phyloP scores from a whole-genome alignment of 2,329 filamentous ascomycete genomes.

The Venturia carpophila region DNA sequence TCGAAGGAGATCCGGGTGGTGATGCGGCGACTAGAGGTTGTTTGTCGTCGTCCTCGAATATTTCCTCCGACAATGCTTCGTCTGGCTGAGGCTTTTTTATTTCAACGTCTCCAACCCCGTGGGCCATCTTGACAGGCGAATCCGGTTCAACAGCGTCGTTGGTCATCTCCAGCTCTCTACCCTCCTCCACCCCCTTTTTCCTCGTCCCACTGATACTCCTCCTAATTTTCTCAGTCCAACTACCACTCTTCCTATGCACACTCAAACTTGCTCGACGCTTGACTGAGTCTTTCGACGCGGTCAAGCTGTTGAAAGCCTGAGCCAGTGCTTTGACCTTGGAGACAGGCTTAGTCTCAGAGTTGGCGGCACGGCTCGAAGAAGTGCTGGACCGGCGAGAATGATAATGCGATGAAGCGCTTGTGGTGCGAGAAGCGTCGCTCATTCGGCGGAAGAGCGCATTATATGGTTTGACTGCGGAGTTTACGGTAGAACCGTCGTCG shows the following conservation, averaged over 20 bases:
- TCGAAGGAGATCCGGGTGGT: neutral
- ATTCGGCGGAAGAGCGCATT: neutral
- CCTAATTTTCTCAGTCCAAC: slow-evolving; percentile 2
- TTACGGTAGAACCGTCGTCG: neutral
- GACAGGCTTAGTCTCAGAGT: neutral
- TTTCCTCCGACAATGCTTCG: neutral
- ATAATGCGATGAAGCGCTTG: neutral
- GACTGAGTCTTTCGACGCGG: neutral
- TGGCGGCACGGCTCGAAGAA: neutral
- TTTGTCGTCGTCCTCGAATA: neutral
- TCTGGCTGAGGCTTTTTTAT: neutral
- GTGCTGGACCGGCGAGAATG: neutral
- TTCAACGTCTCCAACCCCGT: neutral
- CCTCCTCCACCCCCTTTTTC: neutral
- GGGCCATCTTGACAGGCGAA: neutral
- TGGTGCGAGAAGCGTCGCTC: neutral
- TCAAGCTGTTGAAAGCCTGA: neutral
- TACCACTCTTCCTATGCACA: neutral
- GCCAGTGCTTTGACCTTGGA: slow-evolving; percentile 5
- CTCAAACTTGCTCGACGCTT: neutral
- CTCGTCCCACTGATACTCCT: neutral
- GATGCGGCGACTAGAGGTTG: neutral
- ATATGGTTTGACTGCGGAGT: neutral
- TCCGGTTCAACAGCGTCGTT: neutral
- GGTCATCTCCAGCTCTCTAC: neutral